Base-by-base conservation (phyloP, 768 basidiomycete genomes). In the Leccinum subtestaceum region DNA sequence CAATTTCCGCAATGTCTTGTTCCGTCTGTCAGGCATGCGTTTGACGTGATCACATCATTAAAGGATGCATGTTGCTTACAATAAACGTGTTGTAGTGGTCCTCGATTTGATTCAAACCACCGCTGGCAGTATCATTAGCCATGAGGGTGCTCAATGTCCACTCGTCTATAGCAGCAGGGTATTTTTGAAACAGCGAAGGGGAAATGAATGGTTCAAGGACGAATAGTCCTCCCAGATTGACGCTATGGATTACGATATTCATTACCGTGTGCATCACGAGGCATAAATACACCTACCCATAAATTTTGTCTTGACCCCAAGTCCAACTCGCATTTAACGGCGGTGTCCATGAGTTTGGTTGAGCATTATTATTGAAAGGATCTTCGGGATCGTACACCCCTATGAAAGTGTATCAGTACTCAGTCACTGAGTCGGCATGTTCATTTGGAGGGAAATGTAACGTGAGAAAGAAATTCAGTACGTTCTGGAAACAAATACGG, bases 1-100 rank as follows among this genome's bases (percentile, higher is more conserved):
- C 92, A 60, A 97, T 95, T 69, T 87, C 77, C 38, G 93, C 93
- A 60, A 95, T 86, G 75, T 96, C 94, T 75, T 90, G 77, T 70
- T 95, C 92, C 56, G 90, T 95, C 91, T 94, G 71, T 27, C 40
- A 47, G 53, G 36, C 48, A 57, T 38, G 34, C 59, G 25, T 47
- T 29, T 8, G 27, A 46, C 23, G 9, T 56, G 32, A 57, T 52
- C 23, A 40, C 7, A 48, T 43, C 38, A 51, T 34, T 13, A 56
- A 54, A 53, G 38, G 31, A 52, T 9, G 10, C 23, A 34, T n/a
- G 19, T 21, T 32, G 77, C 87, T 70, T 68, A 91, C 87, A 64
- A 95, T 86, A 74, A 93, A 95, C 4, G 89, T 91, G 59, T 81
- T 77, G 70, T 94, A 95, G 73, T 95, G 92, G 43, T 84, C 74